Percentiles rank a stretch among this genome's conserved stretches.
Conservation (phyloP, 208 protist genomes). For the Acanthamoeba healyi region DNA sequence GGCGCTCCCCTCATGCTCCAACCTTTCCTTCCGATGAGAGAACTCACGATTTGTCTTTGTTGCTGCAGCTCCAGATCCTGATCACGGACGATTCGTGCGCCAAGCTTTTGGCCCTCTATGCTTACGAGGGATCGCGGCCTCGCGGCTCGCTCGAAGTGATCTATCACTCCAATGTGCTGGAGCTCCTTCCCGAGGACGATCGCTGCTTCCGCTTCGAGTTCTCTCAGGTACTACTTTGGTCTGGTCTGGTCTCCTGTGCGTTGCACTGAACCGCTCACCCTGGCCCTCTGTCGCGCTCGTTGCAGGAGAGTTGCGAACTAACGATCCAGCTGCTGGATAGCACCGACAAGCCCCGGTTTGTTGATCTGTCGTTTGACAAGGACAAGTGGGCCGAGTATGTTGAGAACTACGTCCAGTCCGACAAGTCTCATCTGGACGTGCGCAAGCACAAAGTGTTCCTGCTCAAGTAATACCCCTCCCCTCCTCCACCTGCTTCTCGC, state of each 20-base stretch:
- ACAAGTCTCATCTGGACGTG: slow-evolving; percentile 53
- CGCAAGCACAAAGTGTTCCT: slow-evolving; percentile 71
- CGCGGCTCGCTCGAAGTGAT: slow-evolving; percentile 64
- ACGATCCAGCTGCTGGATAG: slow-evolving; percentile 81
- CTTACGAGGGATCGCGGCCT: slow-evolving; percentile 53
- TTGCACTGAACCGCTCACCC: too few species aligned
- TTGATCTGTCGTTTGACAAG: slow-evolving; percentile 73
- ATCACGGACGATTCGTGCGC: slow-evolving; percentile 74
- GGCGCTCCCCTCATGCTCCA: not conserved
- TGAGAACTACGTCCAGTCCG: slow-evolving; percentile 67
- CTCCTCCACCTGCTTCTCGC: not conserved
- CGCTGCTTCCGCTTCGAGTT: slow-evolving; percentile 16
- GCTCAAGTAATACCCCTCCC: slow-evolving; percentile 27
- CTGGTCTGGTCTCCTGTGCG: too few species aligned
- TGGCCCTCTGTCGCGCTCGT: not conserved
- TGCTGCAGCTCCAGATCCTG: slow-evolving; percentile 78
- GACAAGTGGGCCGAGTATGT: slow-evolving; percentile 71
- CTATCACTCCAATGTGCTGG: slow-evolving; percentile 78
- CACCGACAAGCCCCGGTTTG: slow-evolving; percentile 62
- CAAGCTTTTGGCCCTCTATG: slow-evolving; percentile 77
- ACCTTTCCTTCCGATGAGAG: not conserved
- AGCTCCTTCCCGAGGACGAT: slow-evolving; percentile 76
- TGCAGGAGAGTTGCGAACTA: slow-evolving; percentile 42
- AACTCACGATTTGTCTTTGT: too few species aligned
- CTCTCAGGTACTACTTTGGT: not conserved